Base-by-base conservation (phyloP, 768 basidiomycete genomes). In the Leccinum imitatum region DNA sequence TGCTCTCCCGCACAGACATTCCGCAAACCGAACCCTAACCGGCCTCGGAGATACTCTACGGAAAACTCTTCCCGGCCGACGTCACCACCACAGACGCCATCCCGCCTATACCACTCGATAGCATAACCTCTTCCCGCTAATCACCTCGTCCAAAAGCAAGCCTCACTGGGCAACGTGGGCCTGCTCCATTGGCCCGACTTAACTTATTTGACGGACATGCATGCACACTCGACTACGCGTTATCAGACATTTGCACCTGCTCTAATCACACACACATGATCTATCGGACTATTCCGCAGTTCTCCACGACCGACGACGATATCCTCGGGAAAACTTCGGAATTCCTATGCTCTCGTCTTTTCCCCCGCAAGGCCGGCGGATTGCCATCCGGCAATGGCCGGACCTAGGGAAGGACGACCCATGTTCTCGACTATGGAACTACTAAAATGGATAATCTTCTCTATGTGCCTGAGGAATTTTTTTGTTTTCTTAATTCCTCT, bases 1-100 rank as follows among this genome's bases (percentile, higher is more conserved):
- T 51, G 6, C 19, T 1, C 46, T 8, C 14, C 15, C 39, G 17
- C 17, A n/a, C 55, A 75, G 74, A 75, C 74, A 7, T 76, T 75
- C 19, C 72, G 74, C 53, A 67, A 65, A 53, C 74, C 74, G 14
- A 72, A 68, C 50, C 68, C 69, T 9, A 70, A 65, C 31, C 67
- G 67, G 14, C 35, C 59, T 50, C 74, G 74, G 55, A 65, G 56
- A 63, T 17, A 61, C 19, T 67, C 74, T 2, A 44, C 61, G 41
- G 41, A 44, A 44, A 44, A n/a, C 14, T n/a, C 61, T 4, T 60
- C 70, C 33, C 65, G 5, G 19, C 64, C 65, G 21, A 62, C 69
- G 1, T 62, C 68, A 55, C 65, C 75, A 52, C 73, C 74, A 9
- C 75, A 74, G 63, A 73, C 70, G 8, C 76, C 72, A 10, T 73